Evolutionary conservation across 305 asterid species (phyloP), one percentile per base, ranked within the genome.

Genomic region (Fraxinus sp.): DNA sequence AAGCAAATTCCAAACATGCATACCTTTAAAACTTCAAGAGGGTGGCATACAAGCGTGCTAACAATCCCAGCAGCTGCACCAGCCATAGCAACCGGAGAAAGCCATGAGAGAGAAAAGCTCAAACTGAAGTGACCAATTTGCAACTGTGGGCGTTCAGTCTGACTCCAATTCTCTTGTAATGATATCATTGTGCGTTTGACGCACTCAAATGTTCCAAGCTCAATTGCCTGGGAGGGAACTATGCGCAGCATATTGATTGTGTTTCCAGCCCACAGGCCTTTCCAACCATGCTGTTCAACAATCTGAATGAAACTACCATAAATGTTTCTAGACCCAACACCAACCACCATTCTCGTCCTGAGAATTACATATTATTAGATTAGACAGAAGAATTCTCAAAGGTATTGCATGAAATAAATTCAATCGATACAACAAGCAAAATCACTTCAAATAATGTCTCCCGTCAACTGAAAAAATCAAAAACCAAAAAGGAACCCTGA

Each of bases 261-360:
- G 49, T 96, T 96, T 77, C 99, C 98, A 59, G 98, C 97, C 99
- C 99, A 95, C 33, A 95, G 93, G 66, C 99, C 99, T 87, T 89
- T 95, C 98, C 97, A 90, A 76, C 99, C 99, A 83, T 91, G 98
- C 79, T 90, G 88, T 86, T 96, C 97, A 71, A 94, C 84, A 77
- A 96, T 87, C 86, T 96, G 93, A 78, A 91, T 57, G 49, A 94
- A 94, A 86, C 99, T 94, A 70, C 97, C 96, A 66, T 74, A 84
- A 28, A 96, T 96, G 86, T 88, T 84, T 84, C 86, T 96, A 55
- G 98, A 91, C 82, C 98, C 99, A 49, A 96, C 89, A 20, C 99
- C 98, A 20, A 96, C 99, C 85, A 96, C 97, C 99, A 96, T 93
- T 81, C 99, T 90, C 32, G 99, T 96, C 93, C 99, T 96, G 95